Base-by-base conservation (phyloP, 179 eudicot genomes). In the Patellifolia procumbens region DNA sequence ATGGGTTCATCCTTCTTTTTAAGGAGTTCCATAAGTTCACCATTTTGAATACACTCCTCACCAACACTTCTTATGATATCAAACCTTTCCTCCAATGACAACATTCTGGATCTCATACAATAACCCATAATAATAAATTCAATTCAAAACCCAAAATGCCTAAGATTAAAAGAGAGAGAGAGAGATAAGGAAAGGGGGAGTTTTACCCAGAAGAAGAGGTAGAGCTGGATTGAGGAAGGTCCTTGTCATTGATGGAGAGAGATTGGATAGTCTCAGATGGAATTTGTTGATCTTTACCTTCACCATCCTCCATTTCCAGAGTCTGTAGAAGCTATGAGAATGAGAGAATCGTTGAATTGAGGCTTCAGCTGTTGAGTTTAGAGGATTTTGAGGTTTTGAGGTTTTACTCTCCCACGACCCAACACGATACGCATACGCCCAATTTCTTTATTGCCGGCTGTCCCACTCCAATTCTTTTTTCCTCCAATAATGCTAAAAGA, bases 1-100 rank as follows among this genome's bases (percentile, higher is more conserved):
- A 92, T 73, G 3, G 96, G 96, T 49, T 86, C 81, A 26, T 88
- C 87, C 85, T 92, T 94, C 55, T 85, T 82, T 7, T 86, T 70
- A 48, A 92, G 86, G 39, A 94, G 84, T 34, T 86, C 86, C 72
- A 75, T 58, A 68, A 92, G 72, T 81, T 94, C 98, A 56, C 88
- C 88, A 73, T 92, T 94, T 80, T 94, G 92, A 68, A 92, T 91
- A 56, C 97, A 94, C 81, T 94, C 98, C 71, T 94, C 96, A 2
- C 94, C 97, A 42, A 94, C 79, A 73, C 91, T 88, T 76, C 89
- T 92, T 74, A 94, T 86, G 7, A 85, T 85, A 70, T 56, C 56
- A 74, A 74, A 92, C 77, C 86, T 88, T 79, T 92, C 91, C 62
- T 90, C 91, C 42, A 82, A 70, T 9, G 85, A 81, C 93, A 92